Percentiles rank a stretch among this genome's conserved stretches.
Evolutionary conservation across 176 grass and related monocot species (phyloP).

Genomic region (Aegilops speltoides): DNA sequence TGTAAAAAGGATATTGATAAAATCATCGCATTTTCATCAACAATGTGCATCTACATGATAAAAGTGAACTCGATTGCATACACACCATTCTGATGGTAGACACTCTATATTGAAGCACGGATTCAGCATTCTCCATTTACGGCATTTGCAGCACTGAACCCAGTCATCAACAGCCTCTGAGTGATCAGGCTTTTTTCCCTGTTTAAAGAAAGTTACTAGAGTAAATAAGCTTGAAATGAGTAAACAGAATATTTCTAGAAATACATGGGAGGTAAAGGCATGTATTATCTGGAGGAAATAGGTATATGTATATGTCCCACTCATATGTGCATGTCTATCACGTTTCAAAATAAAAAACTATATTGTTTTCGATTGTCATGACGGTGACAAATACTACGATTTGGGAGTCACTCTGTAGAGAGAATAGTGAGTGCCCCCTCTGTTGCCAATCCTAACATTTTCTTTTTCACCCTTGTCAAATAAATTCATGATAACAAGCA

Average conservation of each 20-base stretch:
- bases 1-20: constrained; percentile 23
- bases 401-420: too few species aligned
- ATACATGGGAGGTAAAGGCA: background rate
- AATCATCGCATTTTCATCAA: background rate
- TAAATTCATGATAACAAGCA: background rate
- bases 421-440: too few species aligned
- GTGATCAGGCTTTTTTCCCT: constrained; percentile 46
- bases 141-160: constrained; percentile 77
- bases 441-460: background rate
- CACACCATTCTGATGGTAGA: constrained; percentile 64
- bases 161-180: constrained; percentile 60
- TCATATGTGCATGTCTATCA: background rate
- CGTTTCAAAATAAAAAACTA: background rate
- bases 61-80: constrained; percentile 22
- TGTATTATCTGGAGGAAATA: background rate
- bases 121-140: constrained; percentile 73
- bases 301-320: background rate
- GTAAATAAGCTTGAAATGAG: constrained; percentile 6
- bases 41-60: background rate
- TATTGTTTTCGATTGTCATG: background rate
- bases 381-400: too few species aligned
- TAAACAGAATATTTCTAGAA: background rate
- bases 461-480: background rate
- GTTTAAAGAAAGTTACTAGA: constrained; percentile 30
- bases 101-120: constrained; percentile 38